Evolutionary conservation across 2,329 filamentous ascomycete species (phyloP), one percentile per base, ranked within the genome.

Genomic region (Fusarium penzigii): DNA sequence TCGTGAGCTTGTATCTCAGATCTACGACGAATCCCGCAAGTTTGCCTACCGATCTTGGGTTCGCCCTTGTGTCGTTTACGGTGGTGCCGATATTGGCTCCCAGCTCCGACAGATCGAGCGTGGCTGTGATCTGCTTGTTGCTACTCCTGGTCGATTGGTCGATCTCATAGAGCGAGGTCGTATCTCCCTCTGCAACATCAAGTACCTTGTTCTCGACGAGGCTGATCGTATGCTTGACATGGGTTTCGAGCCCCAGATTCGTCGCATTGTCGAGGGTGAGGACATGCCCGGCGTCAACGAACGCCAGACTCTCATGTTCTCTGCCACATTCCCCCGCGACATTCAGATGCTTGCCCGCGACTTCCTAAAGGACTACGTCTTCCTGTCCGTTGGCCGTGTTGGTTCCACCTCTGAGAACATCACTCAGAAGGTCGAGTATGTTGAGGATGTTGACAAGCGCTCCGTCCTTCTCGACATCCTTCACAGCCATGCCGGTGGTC

Each of bases 141-240:
- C 94, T 63, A 99, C 94, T 48, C 94, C 94, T 50, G 94, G 94
- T 76, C 90, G 94, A 86, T 84, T 99, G 63, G 92, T 97, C 70
- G 94, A 99, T 74, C 82, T 99, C 76, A 95, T 99, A 70, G 94
- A 97, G 83, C 91, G 94, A 82, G 94, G 94, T 70, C 91, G 93
- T 71, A 97, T 99, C 73, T 97, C 94, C 42, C 87, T 99, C 50
- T 85, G 87, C 75, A 97, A 96, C 83, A 99, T 99, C 84, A 97
- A 97, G 82, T 99, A 99, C 73, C 85, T 99, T 57, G 91, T 99
- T 66, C 90, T 99, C 49, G 94, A 99, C 67, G 94, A 99, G 85
- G 94, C 94, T 75, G 94, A 99, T 81, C 94, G 94, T 74, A 99
- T 99, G 94, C 83, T 99, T 83, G 94, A 99, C 84, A 99, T 99